Percentiles rank a stretch among this genome's conserved stretches.
phyloP scores from a whole-genome alignment of 768 basidiomycete species.

The Infundibulicybe gibba region DNA sequence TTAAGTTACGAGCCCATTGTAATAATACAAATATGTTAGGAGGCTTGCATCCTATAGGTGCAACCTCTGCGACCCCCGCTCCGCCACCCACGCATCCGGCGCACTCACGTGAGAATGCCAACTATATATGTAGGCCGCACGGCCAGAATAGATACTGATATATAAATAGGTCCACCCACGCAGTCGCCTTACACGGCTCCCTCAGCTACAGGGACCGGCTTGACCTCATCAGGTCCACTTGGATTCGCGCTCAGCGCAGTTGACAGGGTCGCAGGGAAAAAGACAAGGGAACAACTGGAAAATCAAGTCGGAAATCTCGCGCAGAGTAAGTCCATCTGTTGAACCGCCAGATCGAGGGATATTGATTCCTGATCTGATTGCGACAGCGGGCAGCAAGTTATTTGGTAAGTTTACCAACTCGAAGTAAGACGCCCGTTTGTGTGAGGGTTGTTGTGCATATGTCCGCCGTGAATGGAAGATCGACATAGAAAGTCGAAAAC shows the following conservation, averaged over 20 bases:
- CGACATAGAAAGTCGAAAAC: no score
- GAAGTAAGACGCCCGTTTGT: conserved; percentile 5
- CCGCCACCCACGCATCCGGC: background rate
- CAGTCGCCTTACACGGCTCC: conserved; percentile 16
- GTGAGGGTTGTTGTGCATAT: no score
- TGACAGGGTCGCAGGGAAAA: conserved; percentile 53
- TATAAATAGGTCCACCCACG: conserved; percentile 16
- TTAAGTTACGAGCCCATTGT: no score
- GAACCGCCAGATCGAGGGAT: conserved; percentile 7
- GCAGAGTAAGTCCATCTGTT: conserved; percentile 41
- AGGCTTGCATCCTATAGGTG: no score
- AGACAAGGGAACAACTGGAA: conserved; percentile 46
- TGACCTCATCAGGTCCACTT: conserved; percentile 27
- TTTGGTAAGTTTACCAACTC: conserved; percentile 24
- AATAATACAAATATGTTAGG: no score
- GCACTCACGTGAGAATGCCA: no score
- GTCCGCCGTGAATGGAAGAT: no score
- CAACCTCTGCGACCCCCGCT: no score
- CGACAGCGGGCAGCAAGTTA: conserved; percentile 31
- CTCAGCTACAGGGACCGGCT: conserved; percentile 19
- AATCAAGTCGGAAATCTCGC: conserved; percentile 40
- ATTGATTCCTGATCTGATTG: conserved; percentile 6
- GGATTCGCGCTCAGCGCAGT: conserved; percentile 46
- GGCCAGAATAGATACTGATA: no score
- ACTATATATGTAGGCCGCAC: no score